Conservation (phyloP, 2,329 filamentous ascomycete species). For the Xylariaceae sp. region DNA sequence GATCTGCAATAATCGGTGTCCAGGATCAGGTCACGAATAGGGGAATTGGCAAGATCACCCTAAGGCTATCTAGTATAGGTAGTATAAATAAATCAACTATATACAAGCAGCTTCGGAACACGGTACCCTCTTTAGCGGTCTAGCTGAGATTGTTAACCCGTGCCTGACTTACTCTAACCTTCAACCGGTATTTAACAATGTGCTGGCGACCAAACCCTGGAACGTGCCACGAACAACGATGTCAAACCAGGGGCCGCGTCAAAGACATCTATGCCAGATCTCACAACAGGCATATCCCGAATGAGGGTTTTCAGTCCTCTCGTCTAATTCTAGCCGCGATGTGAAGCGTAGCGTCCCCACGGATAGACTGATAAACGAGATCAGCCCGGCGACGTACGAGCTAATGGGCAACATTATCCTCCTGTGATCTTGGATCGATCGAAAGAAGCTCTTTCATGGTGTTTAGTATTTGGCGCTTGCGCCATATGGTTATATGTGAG, state of each 20-base stretch:
- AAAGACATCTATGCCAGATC: slow-evolving; percentile 17
- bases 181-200: slow-evolving; percentile 32
- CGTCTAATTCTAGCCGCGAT: slow-evolving; percentile 28
- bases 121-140: slow-evolving; percentile 40
- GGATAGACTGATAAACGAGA: slow-evolving; percentile 7
- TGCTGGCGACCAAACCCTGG: slow-evolving; percentile 30
- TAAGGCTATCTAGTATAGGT: not conserved
- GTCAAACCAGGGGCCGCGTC: slow-evolving; percentile 37
- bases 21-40: not conserved
- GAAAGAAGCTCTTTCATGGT: slow-evolving; percentile 1
- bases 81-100: slow-evolving; percentile 26
- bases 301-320: slow-evolving; percentile 12
- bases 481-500: not conserved
- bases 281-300: not conserved
- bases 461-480: not conserved
- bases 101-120: slow-evolving; percentile 38
- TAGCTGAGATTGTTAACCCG: slow-evolving; percentile 35
- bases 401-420: not conserved
- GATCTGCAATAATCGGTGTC: not conserved
- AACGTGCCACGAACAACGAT: slow-evolving; percentile 37
- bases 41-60: not conserved
- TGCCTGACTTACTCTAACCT: slow-evolving; percentile 29
- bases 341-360: slow-evolving; percentile 31
- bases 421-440: not conserved
- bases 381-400: slow-evolving; percentile 4